These are phyloP conservation scores for Jatropha multifida DNA, from an alignment of 441 rosid species.

Conservation along the genomic window DNA sequence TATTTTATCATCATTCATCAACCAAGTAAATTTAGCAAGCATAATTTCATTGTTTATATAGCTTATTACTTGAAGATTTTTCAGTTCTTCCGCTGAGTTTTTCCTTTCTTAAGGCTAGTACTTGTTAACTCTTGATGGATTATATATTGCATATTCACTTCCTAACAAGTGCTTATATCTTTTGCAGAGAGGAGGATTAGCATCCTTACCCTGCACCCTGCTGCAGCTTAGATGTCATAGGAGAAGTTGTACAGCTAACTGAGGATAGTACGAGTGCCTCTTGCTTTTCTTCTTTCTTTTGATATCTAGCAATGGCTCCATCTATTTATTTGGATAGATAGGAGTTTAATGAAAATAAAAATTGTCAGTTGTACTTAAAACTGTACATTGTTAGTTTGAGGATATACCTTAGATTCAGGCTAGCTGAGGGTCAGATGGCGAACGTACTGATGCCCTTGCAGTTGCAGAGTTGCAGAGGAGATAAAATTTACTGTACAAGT, in stretches of 20 bases:
- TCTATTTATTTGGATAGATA: conserved; percentile 37
- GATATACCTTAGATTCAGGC: conserved; percentile 47
- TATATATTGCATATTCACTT: no score
- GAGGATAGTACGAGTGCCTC: conserved; percentile 47
- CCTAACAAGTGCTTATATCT: conserved; percentile 11
- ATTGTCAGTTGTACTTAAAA: conserved; percentile 44
- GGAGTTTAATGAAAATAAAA: conserved; percentile 47
- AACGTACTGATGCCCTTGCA: conserved; percentile 33
- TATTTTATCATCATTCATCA: not conserved
- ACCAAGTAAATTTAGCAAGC: not conserved
- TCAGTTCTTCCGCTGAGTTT: not conserved
- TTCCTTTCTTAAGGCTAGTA: not conserved
- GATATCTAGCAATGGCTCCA: conserved; percentile 32
- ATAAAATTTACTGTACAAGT: conserved; percentile 36
- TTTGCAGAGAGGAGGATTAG: conserved; percentile 71
- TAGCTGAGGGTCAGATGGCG: conserved; percentile 41
- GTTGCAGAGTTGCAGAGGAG: conserved; percentile 35
- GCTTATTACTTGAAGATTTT: not conserved
- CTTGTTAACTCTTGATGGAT: not conserved
- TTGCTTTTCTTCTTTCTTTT: conserved; percentile 26
- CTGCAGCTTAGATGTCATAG: conserved; percentile 40
- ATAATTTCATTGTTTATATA: not conserved
- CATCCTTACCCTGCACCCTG: conserved; percentile 49
- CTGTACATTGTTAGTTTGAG: conserved; percentile 58
- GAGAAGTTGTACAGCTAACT: conserved; percentile 67